These are phyloP conservation scores for Bruguiera hainesii DNA, from an alignment of 441 rosid genomes.

Conservation along the genomic window DNA sequence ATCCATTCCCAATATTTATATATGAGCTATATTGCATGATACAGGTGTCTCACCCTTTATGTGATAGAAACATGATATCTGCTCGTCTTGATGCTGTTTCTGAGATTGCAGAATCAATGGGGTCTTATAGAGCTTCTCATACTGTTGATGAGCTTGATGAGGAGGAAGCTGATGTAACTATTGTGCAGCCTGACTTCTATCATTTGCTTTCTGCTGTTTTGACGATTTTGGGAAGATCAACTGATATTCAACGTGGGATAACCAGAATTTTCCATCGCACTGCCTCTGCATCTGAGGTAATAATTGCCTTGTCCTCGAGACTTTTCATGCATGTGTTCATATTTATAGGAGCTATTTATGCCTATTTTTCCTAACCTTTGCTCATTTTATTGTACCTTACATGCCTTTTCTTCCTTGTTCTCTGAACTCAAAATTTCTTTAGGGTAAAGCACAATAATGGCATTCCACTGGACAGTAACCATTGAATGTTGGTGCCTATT, in stretches of 20 bases:
- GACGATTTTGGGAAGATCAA: constrained; percentile 67
- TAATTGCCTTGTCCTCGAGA: constrained; percentile 3
- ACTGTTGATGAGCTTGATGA: constrained; percentile 30
- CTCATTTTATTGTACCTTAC: not conserved
- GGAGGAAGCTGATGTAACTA: constrained; percentile 38
- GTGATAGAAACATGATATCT: constrained; percentile 69
- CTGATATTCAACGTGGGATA: constrained; percentile 94
- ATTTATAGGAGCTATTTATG: not conserved
- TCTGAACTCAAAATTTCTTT: constrained; percentile 1
- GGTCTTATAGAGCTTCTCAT: constrained; percentile 47
- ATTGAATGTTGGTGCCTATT: constrained; percentile 4
- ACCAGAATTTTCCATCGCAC: constrained; percentile 92
- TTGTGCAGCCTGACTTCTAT: constrained; percentile 43
- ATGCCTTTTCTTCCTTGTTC: not conserved
- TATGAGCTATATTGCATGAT: constrained; percentile 22
- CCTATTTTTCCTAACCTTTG: not conserved
- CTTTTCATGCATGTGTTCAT: not conserved
- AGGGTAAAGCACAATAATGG: not conserved
- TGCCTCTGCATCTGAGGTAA: constrained; percentile 85
- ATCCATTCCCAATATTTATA: constrained; percentile 1
- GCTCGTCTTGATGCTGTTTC: constrained; percentile 98
- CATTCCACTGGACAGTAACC: not conserved
- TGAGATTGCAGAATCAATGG: constrained; percentile 83
- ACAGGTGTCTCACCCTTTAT: constrained; percentile 91
- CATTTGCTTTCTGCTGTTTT: constrained; percentile 62